Evolutionary conservation across 768 basidiomycete genomes (phyloP).

Genomic region (Steccherinum ochraceum): DNA sequence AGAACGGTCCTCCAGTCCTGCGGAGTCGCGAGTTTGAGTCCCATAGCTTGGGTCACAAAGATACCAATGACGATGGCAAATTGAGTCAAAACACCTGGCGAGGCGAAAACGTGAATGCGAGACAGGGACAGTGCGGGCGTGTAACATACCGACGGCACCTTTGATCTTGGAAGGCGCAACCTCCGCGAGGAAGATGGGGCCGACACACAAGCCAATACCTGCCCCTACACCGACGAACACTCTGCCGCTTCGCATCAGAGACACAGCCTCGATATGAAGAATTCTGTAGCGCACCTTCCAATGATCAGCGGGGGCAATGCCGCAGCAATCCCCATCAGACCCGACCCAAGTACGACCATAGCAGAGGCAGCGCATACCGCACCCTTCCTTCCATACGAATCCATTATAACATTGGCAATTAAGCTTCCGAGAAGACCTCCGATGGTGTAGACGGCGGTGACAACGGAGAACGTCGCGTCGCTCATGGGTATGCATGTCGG

Average conservation of each 20-base stretch:
- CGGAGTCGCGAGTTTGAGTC: constrained; percentile 64
- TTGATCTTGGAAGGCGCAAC: constrained; percentile 74
- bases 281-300: constrained; percentile 63
- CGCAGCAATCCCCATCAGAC: constrained; percentile 58
- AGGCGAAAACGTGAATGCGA: background rate
- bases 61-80: constrained; percentile 81
- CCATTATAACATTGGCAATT: constrained; percentile 61
- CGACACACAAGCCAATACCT: constrained; percentile 71
- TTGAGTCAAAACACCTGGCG: constrained; percentile 71
- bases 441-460: constrained; percentile 82
- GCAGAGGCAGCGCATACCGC: constrained; percentile 55
- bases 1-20: constrained; percentile 68
- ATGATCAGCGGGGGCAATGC: constrained; percentile 50
- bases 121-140: too few relatives aligned
- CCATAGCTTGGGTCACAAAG: constrained; percentile 77
- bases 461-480: constrained; percentile 66
- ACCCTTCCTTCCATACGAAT: constrained; percentile 63
- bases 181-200: constrained; percentile 81
- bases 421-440: constrained; percentile 83
- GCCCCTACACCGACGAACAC: constrained; percentile 64
- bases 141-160: constrained; percentile 58
- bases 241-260: too few relatives aligned
- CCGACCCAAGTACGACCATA: constrained; percentile 51
- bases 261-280: too few relatives aligned
- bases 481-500: constrained; percentile 80